Conservation (phyloP, 768 basidiomycete genomes). For the Suillus americanus region DNA sequence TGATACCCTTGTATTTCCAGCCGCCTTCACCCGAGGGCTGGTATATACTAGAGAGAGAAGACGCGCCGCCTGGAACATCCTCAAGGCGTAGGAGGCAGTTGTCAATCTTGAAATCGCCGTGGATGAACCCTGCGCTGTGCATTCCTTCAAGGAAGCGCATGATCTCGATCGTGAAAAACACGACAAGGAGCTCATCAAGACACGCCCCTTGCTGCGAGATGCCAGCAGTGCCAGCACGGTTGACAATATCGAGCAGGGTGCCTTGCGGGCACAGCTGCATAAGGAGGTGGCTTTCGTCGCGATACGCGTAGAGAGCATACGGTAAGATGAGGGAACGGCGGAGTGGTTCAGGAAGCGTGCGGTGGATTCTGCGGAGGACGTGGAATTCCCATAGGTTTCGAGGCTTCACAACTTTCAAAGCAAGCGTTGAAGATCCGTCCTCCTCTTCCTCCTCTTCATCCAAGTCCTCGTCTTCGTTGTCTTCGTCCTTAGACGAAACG, state of each 20-base stretch:
- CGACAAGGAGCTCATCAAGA: conserved; percentile 89
- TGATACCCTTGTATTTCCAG: conserved; percentile 87
- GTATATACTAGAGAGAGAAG: conserved; percentile 76
- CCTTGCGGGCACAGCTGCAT: conserved; percentile 90
- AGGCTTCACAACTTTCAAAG: conserved; percentile 91
- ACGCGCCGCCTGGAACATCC: conserved; percentile 68
- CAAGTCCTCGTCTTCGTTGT: conserved; percentile 35
- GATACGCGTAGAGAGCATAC: conserved; percentile 77
- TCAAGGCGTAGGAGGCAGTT: conserved; percentile 95
- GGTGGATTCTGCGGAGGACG: conserved; percentile 76
- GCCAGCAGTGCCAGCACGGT: conserved; percentile 73
- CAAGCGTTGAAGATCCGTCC: conserved; percentile 60
- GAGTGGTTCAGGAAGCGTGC: conserved; percentile 55
- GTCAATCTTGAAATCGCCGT: conserved; percentile 98
- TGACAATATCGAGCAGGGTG: conserved; percentile 89
- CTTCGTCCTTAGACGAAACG: conserved; percentile 38
- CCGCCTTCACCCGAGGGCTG: conserved; percentile 76
- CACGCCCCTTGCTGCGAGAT: conserved; percentile 78
- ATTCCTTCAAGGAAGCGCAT: conserved; percentile 79
- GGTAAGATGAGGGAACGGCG: conserved; percentile 74
- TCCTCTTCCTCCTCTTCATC: conserved; percentile 54
- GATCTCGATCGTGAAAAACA: conserved; percentile 95
- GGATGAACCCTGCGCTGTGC: conserved; percentile 84
- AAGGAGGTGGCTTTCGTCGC: conserved; percentile 87
- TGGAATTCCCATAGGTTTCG: conserved; percentile 91